Percentiles rank a stretch among this genome's conserved stretches.
These are phyloP conservation scores for Flaveria bidentis DNA, from an alignment of 129 eudicot species.

Conservation along the genomic window DNA sequence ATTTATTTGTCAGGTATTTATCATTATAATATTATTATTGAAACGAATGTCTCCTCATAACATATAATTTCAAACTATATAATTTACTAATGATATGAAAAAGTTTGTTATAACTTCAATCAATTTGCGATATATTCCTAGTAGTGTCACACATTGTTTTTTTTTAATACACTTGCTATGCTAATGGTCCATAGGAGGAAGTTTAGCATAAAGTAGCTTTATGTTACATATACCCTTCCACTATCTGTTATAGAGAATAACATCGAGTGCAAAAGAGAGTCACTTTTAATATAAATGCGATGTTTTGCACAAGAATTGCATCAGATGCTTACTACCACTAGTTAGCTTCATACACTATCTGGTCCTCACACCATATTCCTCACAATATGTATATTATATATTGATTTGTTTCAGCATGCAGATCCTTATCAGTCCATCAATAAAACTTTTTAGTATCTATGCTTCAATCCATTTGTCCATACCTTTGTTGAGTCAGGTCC, in stretches of 20 bases:
- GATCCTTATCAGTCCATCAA: neutral
- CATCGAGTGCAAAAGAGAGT: slow-evolving; percentile 37
- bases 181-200: slow-evolving; percentile 35
- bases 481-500: too few species aligned
- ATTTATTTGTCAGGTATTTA: too few species aligned
- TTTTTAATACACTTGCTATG: neutral
- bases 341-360: slow-evolving; percentile 24
- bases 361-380: slow-evolving; percentile 31
- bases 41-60: too few species aligned
- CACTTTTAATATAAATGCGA: slow-evolving; percentile 36
- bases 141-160: too few species aligned
- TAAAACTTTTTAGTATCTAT: neutral
- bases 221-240: slow-evolving; percentile 60
- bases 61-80: too few species aligned
- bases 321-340: slow-evolving; percentile 39
- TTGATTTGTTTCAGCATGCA: slow-evolving; percentile 15
- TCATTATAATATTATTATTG: too few species aligned
- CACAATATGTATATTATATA: neutral
- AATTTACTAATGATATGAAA: too few species aligned
- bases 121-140: too few species aligned
- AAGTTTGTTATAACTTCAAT: too few species aligned
- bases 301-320: slow-evolving; percentile 31
- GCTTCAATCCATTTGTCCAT: neutral
- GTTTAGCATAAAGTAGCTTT: slow-evolving; percentile 67
- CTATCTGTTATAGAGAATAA: slow-evolving; percentile 58